These are phyloP conservation scores for Pyrrhoderma noxium DNA, from an alignment of 1,284 basidiomycete genomes.

Conservation along the genomic window DNA sequence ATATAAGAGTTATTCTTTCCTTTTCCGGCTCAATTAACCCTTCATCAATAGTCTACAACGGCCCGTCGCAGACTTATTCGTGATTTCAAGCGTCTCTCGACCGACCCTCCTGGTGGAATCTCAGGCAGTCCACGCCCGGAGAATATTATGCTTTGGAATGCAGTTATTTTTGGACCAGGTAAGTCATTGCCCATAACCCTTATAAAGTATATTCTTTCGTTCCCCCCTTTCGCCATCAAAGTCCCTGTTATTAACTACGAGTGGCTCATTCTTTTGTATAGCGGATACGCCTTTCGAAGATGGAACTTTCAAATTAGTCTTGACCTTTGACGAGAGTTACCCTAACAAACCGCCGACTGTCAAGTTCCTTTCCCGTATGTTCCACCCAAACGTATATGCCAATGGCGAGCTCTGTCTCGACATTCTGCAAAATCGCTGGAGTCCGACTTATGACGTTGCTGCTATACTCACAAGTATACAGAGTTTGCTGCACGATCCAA, in stretches of 20 bases:
- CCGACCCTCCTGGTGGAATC: slow-evolving; percentile 92
- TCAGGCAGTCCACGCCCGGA: slow-evolving; percentile 95
- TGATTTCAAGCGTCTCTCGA: slow-evolving; percentile 92
- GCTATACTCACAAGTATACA: slow-evolving; percentile 97
- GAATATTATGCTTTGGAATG: slow-evolving; percentile 99
- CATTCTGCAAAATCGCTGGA: slow-evolving; percentile 98
- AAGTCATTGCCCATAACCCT: slow-evolving; percentile 26
- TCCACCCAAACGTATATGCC: slow-evolving; percentile 98
- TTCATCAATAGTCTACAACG: slow-evolving; percentile 68
- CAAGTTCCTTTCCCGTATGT: slow-evolving; percentile 96
- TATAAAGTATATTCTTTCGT: neutral
- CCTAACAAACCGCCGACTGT: slow-evolving; percentile 98
- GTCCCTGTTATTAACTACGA: slow-evolving; percentile 17
- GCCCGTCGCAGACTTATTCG: slow-evolving; percentile 88
- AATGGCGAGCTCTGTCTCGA: slow-evolving; percentile 98
- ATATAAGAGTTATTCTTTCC: too few relatives aligned
- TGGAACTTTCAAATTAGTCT: slow-evolving; percentile 93
- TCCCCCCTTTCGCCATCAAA: neutral
- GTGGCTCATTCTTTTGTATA: slow-evolving; percentile 28
- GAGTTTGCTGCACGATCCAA: slow-evolving; percentile 92
- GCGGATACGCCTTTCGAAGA: slow-evolving; percentile 99
- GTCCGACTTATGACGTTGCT: slow-evolving; percentile 96
- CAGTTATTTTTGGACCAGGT: slow-evolving; percentile 98
- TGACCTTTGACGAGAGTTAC: slow-evolving; percentile 96
- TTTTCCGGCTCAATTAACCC: neutral